Percentiles rank a stretch among this genome's conserved stretches.
Evolutionary conservation across 108 stramenopile genomes (phyloP).

Genomic region (Cyclotella atomus): DNA sequence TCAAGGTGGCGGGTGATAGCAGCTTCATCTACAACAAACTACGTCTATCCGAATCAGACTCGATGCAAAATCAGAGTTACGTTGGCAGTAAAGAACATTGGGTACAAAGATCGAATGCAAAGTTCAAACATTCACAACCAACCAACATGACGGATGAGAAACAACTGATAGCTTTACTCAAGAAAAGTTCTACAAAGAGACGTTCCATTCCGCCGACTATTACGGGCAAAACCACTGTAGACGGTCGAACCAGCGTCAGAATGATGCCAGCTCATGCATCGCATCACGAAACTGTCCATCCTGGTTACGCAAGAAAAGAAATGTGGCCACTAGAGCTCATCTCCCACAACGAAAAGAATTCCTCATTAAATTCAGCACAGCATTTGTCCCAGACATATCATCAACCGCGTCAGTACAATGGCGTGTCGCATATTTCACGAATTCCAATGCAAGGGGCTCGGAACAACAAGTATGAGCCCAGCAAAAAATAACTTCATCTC

Average conservation of each 20-base stretch:
- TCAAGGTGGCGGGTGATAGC: too few species aligned
- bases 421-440: too few species aligned
- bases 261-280: constrained; percentile 68
- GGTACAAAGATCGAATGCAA: not conserved
- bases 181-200: constrained; percentile 35
- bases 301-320: constrained; percentile 29
- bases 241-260: constrained; percentile 32
- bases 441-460: too few species aligned
- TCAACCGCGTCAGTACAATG: too few species aligned
- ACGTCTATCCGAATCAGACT: too few species aligned
- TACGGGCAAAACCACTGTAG: constrained; percentile 48
- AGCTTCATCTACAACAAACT: too few species aligned
- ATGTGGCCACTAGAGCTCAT: constrained; percentile 2
- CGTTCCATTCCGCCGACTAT: constrained; percentile 52
- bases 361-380: too few species aligned
- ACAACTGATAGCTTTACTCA: constrained; percentile 18
- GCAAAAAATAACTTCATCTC: too few species aligned
- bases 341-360: too few species aligned
- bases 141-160: not conserved
- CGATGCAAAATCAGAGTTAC: not conserved
- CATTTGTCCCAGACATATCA: too few species aligned
- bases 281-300: constrained; percentile 72
- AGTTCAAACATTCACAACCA: not conserved
- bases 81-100: not conserved
- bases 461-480: too few species aligned